phyloP scores from a whole-genome alignment of 306 rosid genomes.

The Gillenia trifoliata region DNA sequence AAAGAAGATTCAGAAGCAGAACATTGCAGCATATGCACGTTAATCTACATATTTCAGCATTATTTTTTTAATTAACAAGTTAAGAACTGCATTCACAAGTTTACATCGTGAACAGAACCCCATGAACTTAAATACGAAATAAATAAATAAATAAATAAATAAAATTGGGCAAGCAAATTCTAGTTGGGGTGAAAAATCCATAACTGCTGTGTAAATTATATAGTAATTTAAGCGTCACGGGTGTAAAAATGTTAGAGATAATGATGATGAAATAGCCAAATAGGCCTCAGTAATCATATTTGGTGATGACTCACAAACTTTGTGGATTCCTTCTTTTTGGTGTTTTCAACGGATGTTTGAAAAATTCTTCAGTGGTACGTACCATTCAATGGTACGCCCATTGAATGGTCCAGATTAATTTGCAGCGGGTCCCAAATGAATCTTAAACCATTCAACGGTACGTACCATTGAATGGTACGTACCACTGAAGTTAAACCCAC shows the following conservation, averaged over 20 bases:
- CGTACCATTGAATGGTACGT: no score
- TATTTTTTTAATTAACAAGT: not conserved
- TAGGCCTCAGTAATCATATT: not conserved
- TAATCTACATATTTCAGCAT: not conserved
- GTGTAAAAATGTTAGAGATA: not conserved
- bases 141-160: not conserved
- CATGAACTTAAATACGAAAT: not conserved
- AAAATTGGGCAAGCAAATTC: not conserved
- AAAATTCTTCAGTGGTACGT: no score
- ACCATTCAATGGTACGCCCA: no score
- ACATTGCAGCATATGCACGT: not conserved
- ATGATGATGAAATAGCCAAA: not conserved
- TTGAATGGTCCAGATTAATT: no score
- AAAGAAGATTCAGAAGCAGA: not conserved
- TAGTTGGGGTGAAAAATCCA: not conserved
- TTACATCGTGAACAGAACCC: not conserved
- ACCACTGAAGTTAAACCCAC: no score
- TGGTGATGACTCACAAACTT: not conserved
- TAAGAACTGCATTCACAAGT: not conserved
- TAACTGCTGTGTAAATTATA: not conserved
- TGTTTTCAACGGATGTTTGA: no score
- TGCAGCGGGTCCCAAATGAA: no score
- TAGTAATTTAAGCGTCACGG: not conserved
- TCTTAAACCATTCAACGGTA: no score
- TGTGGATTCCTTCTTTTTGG: not conserved